phyloP scores from a whole-genome alignment of 78 protist genomes.

The Corallochytrium limacisporum region DNA sequence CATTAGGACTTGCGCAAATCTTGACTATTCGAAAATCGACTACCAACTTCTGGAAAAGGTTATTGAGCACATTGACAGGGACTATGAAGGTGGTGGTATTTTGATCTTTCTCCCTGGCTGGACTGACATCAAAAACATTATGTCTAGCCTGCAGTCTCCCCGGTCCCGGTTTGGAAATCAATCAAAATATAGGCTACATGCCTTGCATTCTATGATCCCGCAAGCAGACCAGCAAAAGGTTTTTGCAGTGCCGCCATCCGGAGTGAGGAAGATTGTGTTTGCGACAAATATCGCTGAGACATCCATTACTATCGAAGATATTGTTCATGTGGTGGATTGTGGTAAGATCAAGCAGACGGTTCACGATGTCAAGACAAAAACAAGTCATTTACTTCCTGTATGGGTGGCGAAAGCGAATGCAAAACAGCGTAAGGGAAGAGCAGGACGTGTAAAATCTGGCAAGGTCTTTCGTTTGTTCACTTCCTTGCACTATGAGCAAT shows the following conservation, averaged over 20 bases:
- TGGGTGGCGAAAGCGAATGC: conserved; percentile 41
- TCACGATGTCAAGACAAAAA: too few species aligned
- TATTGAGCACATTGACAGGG: not conserved
- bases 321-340: conserved; percentile 71
- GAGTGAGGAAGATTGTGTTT: conserved; percentile 88
- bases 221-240: conserved; percentile 10
- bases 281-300: conserved; percentile 96
- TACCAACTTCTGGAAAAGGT: not conserved
- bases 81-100: conserved; percentile 11
- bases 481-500: too few species aligned
- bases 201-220: conserved; percentile 29
- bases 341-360: conserved; percentile 70
- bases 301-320: conserved; percentile 80
- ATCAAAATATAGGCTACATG: not conserved
- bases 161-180: not conserved
- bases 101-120: conserved; percentile 52
- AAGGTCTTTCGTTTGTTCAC: too few species aligned
- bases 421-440: conserved; percentile 77
- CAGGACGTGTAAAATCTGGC: conserved; percentile 64
- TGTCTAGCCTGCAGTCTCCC: not conserved
- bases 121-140: conserved; percentile 11
- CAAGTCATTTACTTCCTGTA: too few species aligned
- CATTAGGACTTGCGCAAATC: too few species aligned
- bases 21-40: not conserved
- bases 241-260: conserved; percentile 24